These are phyloP conservation scores for Penicillium sclerotigenum DNA, from an alignment of 2,329 filamentous ascomycete species.

Conservation along the genomic window DNA sequence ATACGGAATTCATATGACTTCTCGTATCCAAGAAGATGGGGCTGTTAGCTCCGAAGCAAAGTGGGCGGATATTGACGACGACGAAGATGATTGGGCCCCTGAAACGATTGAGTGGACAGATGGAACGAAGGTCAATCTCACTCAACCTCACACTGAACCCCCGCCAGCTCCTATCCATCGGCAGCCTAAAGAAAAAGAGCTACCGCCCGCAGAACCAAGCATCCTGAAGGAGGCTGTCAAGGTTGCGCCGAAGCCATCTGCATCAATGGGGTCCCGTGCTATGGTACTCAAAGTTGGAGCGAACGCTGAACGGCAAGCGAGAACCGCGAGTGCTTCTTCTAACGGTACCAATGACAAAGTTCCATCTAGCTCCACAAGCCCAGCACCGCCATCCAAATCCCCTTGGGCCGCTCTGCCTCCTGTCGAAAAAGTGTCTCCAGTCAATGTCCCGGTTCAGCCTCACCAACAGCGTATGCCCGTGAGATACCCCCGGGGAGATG, in stretches of 20 bases:
- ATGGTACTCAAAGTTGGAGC: slow-evolving; percentile 50
- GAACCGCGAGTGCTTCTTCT: slow-evolving; percentile 42
- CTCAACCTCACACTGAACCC: slow-evolving; percentile 40
- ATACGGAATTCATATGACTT: slow-evolving; percentile 66
- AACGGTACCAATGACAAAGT: slow-evolving; percentile 55
- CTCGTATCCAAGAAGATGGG: slow-evolving; percentile 61
- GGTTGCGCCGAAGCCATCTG: slow-evolving; percentile 37
- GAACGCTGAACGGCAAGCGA: slow-evolving; percentile 46
- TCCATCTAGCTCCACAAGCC: slow-evolving; percentile 45
- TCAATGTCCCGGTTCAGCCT: slow-evolving; percentile 51
- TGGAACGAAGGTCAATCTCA: slow-evolving; percentile 62
- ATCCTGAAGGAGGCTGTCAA: slow-evolving; percentile 27
- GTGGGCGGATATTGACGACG: slow-evolving; percentile 68
- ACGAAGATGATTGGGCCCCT: slow-evolving; percentile 66
- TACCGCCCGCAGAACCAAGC: slow-evolving; percentile 10
- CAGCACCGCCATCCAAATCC: slow-evolving; percentile 69
- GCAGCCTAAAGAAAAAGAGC: slow-evolving; percentile 26
- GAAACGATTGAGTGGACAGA: slow-evolving; percentile 68
- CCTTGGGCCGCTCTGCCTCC: slow-evolving; percentile 88
- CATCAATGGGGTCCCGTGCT: slow-evolving; percentile 49
- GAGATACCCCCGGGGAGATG: slow-evolving; percentile 57
- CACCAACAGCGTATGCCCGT: slow-evolving; percentile 50
- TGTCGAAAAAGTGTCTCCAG: slow-evolving; percentile 72
- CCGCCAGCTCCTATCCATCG: slow-evolving; percentile 20
- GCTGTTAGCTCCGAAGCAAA: slow-evolving; percentile 58